Evolutionary conservation across 1,139 yeast species (phyloP).

Genomic region (Pichia sp.): DNA sequence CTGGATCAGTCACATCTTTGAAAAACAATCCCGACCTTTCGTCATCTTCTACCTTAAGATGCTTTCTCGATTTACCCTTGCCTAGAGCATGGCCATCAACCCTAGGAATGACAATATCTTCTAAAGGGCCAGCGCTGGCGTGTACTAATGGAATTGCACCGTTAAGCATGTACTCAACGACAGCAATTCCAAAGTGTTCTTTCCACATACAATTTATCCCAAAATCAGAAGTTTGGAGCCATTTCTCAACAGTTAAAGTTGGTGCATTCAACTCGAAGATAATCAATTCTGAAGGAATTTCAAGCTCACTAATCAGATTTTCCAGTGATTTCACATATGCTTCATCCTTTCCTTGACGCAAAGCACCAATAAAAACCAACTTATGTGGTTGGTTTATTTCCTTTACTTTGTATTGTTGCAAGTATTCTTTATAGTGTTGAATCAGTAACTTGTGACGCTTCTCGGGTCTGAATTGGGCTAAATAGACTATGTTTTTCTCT

Average conservation of each 20-base stretch:
- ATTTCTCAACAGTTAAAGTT: conserved; percentile 54
- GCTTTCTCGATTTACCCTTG: conserved; percentile 8
- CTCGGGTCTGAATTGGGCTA: conserved; percentile 96
- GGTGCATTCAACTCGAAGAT: conserved; percentile 74
- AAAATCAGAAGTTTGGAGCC: conserved; percentile 56
- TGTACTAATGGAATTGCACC: conserved; percentile 89
- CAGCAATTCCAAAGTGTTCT: conserved; percentile 97
- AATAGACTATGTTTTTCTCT: conserved; percentile 58
- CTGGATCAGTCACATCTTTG: conserved; percentile 64
- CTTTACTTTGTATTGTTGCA: conserved; percentile 17
- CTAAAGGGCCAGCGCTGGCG: conserved; percentile 89
- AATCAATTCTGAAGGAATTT: conserved; percentile 43
- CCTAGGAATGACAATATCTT: conserved; percentile 69
- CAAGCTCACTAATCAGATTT: conserved; percentile 41
- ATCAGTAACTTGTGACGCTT: conserved; percentile 78
- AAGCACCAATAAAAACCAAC: conserved; percentile 77
- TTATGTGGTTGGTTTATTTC: conserved; percentile 30
- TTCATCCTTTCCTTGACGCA: conserved; percentile 66
- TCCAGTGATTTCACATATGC: conserved; percentile 50
- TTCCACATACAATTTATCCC: conserved; percentile 99
- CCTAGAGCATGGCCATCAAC: conserved; percentile 35
- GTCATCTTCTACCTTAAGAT: conserved; percentile 3
- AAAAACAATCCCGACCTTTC: conserved; percentile 64
- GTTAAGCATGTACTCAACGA: conserved; percentile 85
- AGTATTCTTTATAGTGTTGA: conserved; percentile 54